phyloP scores from a whole-genome alignment of 1,284 basidiomycete genomes.

The Lentinus polychrous region DNA sequence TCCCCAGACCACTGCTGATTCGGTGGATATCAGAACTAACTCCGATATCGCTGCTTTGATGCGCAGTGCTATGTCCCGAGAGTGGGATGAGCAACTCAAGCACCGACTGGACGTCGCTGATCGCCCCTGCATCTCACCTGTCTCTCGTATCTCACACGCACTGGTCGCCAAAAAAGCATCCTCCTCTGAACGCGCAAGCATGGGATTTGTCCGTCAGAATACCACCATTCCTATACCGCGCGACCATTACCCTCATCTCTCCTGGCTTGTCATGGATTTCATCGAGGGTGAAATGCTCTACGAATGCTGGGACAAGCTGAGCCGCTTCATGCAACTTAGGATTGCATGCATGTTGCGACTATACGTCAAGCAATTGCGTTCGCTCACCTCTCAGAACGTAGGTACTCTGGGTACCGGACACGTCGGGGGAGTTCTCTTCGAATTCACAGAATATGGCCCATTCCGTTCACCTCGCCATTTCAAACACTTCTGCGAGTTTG shows the following conservation, averaged over 20 bases:
- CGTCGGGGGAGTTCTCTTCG: conserved; percentile 15
- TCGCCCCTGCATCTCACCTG: too few relatives aligned
- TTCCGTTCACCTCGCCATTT: conserved; percentile 6
- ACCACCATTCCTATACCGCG: conserved; percentile 22
- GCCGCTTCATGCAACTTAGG: conserved; percentile 16
- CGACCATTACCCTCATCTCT: conserved; percentile 5
- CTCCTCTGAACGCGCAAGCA: conserved; percentile 17
- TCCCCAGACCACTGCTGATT: too few relatives aligned
- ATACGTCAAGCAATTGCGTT: conserved; percentile 18
- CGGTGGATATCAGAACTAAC: too few relatives aligned
- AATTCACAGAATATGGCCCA: conserved; percentile 6
- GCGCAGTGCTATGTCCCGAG: too few relatives aligned
- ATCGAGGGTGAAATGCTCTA: conserved; percentile 17
- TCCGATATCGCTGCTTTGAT: too few relatives aligned
- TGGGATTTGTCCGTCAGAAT: conserved; percentile 16
- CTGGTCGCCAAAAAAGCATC: neutral
- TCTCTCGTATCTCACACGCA: too few relatives aligned
- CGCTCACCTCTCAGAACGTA: neutral
- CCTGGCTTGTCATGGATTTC: conserved; percentile 17
- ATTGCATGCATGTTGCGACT: conserved; percentile 21
- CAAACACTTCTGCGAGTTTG: conserved; percentile 11
- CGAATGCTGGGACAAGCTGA: conserved; percentile 17
- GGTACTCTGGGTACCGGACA: neutral
- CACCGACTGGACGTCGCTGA: too few relatives aligned
- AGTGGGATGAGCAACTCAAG: too few relatives aligned